Evolutionary conservation across 2,329 filamentous ascomycete genomes (phyloP), one percentile per base, ranked within the genome.

Genomic region (Colletotrichum limetticola): DNA sequence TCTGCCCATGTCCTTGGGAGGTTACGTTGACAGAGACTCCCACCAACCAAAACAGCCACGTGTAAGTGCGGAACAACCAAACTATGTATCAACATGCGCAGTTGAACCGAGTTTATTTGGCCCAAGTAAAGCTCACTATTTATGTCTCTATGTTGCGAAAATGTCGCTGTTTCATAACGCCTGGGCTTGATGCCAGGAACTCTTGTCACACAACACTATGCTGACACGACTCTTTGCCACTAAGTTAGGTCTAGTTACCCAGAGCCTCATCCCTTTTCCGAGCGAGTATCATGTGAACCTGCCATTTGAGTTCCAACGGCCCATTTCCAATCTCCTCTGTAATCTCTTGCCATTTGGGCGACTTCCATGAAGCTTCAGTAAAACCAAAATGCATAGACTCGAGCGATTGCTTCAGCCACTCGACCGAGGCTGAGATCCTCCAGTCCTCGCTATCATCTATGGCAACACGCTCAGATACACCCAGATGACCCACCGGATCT

Each of bases 381-480:
- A 72, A 72, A 4, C 58, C 69, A 42, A 64, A 68, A 4, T 52
- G 52, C 69, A 72, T 72, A 4, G 65, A 72, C 55, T 55, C n/a
- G 5, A 71, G 63, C 9, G 68, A 71, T 32, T 71, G 62, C 68
- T 66, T 66, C 6, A 72, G 24, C 69, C 69, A 72, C 28, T 68
- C 69, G 11, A 63, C 24, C 16, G 69, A 59, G 19, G 57, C 64
- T 5, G 64, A 53, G 24, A 68, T 63, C n/a, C 57, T 59, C 70
- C 69, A 69, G 28, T 64, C 70, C 19, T 53, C 6, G 30, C 35
- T 60, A 9, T 60, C 59, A 8, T 72, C 42, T 12, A 72, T 49
- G 24, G 42, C 22, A 2, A 65, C 26, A 3, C 42, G 53, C 16
- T 68, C 65, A 2, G 14, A 72, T 6, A 59, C 37, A 3, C 59